A percentile compares a stretch with the other conserved stretches of the same genome.
Evolutionary conservation across 805 yeast genomes (phyloP).

Genomic region (Metschnikowia proteae): DNA sequence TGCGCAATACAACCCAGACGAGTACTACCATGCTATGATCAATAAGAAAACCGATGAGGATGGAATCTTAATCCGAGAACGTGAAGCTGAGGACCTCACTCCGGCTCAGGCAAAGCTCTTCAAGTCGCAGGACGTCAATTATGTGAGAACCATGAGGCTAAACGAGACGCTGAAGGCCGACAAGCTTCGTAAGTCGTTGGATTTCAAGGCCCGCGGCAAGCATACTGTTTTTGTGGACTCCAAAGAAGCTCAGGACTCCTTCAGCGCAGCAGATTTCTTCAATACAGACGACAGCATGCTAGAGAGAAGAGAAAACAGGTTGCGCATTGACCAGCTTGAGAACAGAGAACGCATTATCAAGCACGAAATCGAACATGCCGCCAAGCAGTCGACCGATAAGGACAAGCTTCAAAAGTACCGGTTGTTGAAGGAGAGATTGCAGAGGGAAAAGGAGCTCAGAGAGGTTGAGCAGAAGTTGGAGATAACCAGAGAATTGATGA

Average conservation of each 20-base stretch:
- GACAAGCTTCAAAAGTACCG: constrained; percentile 61
- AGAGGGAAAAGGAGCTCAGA: constrained; percentile 64
- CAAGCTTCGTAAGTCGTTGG: constrained; percentile 47
- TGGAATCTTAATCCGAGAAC: constrained; percentile 67
- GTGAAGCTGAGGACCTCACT: constrained; percentile 52
- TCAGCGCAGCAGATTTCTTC: constrained; percentile 64
- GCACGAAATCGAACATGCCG: constrained; percentile 31
- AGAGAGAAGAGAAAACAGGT: constrained; percentile 65
- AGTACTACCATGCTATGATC: constrained; percentile 93
- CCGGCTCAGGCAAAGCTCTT: constrained; percentile 76
- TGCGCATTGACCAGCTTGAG: constrained; percentile 57
- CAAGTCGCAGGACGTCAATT: constrained; percentile 88
- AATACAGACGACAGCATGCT: constrained; percentile 65
- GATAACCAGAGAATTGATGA: constrained; percentile 81
- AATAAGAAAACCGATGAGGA: constrained; percentile 59
- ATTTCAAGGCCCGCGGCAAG: constrained; percentile 57
- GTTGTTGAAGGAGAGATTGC: constrained; percentile 58
- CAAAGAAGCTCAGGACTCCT: constrained; percentile 49
- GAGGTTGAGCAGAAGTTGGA: constrained; percentile 72
- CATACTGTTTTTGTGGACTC: constrained; percentile 85
- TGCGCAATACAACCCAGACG: constrained; percentile 81
- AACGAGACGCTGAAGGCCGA: constrained; percentile 65
- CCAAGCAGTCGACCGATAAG: constrained; percentile 37
- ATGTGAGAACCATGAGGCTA: constrained; percentile 71
- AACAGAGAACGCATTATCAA: constrained; percentile 30